phyloP scores from a whole-genome alignment of 805 yeast species.

The Kodamaea fukazawae region DNA sequence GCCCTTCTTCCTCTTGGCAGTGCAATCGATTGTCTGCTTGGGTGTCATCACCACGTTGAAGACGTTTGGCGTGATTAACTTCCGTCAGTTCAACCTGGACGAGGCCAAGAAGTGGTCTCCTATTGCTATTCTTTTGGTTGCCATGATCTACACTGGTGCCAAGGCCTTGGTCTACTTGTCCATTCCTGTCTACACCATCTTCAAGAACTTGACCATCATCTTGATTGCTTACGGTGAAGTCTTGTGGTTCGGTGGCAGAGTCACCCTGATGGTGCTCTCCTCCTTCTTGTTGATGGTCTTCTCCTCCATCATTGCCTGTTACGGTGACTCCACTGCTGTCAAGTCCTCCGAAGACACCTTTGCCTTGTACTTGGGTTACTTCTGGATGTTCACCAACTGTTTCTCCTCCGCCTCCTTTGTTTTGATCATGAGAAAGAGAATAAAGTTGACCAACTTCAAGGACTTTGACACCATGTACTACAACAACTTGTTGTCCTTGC shows the following conservation, averaged over 20 bases:
- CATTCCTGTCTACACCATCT: constrained; percentile 95
- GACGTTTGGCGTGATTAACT: constrained; percentile 71
- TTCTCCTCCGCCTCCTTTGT: constrained; percentile 92
- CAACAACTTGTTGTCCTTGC: constrained; percentile 92
- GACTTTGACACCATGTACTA: constrained; percentile 98
- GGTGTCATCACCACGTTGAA: constrained; percentile 71
- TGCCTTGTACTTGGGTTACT: constrained; percentile 68
- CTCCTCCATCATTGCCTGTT: constrained; percentile 93
- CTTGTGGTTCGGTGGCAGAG: constrained; percentile 91
- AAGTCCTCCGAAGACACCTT: constrained; percentile 40
- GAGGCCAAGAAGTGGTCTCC: constrained; percentile 98
- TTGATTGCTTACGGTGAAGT: constrained; percentile 98
- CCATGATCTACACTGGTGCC: constrained; percentile 94
- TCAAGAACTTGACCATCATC: constrained; percentile 95
- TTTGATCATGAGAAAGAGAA: constrained; percentile 94
- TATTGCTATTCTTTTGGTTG: constrained; percentile 81
- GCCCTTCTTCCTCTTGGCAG: constrained; percentile 85
- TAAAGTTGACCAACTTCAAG: constrained; percentile 93
- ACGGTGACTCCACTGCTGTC: constrained; percentile 65
- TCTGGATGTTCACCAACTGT: constrained; percentile 97
- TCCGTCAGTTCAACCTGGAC: constrained; percentile 76
- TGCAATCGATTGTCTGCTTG: constrained; percentile 85
- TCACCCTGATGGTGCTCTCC: constrained; percentile 83
- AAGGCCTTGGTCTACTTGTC: constrained; percentile 89
- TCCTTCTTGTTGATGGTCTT: constrained; percentile 90